phyloP scores from a whole-genome alignment of 2,329 filamentous ascomycete genomes.

The Colletotrichum magnum region DNA sequence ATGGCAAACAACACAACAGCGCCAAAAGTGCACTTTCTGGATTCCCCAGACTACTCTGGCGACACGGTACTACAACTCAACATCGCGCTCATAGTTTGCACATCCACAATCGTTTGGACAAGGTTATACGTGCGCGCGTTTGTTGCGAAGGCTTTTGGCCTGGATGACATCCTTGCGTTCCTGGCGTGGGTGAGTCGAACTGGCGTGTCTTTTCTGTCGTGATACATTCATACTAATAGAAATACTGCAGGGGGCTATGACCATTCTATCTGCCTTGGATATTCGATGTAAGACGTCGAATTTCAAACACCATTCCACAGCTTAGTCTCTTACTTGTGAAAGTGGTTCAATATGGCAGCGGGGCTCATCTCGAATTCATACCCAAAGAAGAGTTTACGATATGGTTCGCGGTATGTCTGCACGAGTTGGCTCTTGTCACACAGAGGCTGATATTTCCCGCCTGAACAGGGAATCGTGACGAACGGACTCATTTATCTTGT shows the following conservation, averaged over 20 bases:
- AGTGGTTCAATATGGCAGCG: constrained; percentile 7
- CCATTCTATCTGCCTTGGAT: neutral
- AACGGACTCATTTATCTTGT: constrained; percentile 47
- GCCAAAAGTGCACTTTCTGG: neutral
- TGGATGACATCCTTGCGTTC: neutral
- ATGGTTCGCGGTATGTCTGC: constrained; percentile 1
- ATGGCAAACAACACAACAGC: neutral
- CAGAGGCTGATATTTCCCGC: neutral
- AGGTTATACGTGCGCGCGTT: constrained; percentile 2
- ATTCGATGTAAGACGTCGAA: neutral
- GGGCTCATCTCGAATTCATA: neutral
- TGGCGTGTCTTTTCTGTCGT: neutral
- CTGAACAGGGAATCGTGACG: neutral
- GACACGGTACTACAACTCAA: neutral
- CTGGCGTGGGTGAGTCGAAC: neutral
- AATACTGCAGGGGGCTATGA: neutral
- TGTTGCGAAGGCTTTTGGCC: neutral
- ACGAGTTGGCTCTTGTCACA: neutral
- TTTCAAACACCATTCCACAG: neutral
- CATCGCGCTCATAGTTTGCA: constrained; percentile 1
- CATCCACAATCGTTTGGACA: neutral
- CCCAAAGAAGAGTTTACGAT: neutral
- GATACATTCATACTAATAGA: neutral
- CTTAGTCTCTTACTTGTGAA: too few relatives aligned
- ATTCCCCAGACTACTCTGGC: neutral